Evolutionary conservation across 257 asterid species (phyloP).

Genomic region (Forsythia suspensa): DNA sequence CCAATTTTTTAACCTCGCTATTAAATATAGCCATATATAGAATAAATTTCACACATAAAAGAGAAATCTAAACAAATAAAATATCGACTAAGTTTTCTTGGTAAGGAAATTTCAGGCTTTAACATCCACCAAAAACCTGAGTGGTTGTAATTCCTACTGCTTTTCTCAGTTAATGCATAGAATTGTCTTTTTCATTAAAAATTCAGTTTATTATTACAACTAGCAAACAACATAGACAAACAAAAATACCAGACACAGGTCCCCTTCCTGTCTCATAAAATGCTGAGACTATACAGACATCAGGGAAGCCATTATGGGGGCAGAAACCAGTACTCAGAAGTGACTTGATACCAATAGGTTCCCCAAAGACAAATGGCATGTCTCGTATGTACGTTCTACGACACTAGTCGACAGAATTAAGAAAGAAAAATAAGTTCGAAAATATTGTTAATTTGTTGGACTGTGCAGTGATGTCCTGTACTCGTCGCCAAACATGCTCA

Average conservation of each 20-base stretch:
- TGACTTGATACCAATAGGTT: conserved; percentile 57
- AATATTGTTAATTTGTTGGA: not conserved
- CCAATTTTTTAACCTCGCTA: too few species aligned
- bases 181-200: conserved; percentile 35
- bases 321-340: conserved; percentile 40
- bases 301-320: conserved; percentile 34
- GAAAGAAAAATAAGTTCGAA: not conserved
- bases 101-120: conserved; percentile 42
- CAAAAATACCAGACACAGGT: conserved; percentile 77
- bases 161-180: conserved; percentile 22
- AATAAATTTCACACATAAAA: not conserved
- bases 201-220: conserved; percentile 40
- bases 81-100: conserved; percentile 30
- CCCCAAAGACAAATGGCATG: conserved; percentile 22
- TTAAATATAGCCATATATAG: not conserved
- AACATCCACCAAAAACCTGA: conserved; percentile 47
- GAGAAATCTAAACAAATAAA: conserved; percentile 15
- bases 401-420: not conserved
- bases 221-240: conserved; percentile 38
- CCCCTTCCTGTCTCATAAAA: conserved; percentile 62
- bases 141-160: conserved; percentile 37
- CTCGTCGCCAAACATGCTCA: too few species aligned
- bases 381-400: not conserved
- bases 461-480: too few species aligned
- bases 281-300: conserved; percentile 27